Conservation (phyloP, 2,329 filamentous ascomycete genomes). For the Trichoderma breve region DNA sequence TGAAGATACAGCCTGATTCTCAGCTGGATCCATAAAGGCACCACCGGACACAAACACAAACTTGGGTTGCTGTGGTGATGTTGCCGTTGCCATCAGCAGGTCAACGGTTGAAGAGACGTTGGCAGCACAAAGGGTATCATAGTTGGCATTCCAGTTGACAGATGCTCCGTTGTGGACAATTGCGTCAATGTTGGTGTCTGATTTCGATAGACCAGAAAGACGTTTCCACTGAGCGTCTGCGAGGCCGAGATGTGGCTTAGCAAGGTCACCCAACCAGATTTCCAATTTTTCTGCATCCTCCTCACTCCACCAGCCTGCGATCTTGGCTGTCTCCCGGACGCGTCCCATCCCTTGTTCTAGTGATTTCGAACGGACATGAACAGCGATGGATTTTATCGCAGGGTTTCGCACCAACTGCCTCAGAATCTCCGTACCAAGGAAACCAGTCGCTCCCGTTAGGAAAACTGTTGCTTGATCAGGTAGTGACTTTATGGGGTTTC, state of each 20-base stretch:
- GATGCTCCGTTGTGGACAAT: constrained; percentile 79
- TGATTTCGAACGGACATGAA: constrained; percentile 12
- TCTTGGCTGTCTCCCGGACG: constrained; percentile 5
- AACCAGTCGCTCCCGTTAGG: constrained; percentile 15
- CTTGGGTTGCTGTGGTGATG: constrained; percentile 21
- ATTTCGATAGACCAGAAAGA: not conserved
- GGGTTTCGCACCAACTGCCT: constrained; percentile 2
- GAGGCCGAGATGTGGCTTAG: not conserved
- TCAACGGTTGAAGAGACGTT: constrained; percentile 59
- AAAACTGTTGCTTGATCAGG: constrained; percentile 13
- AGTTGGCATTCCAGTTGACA: constrained; percentile 78
- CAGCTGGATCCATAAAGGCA: not conserved
- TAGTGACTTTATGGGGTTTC: not conserved
- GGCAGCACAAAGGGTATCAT: constrained; percentile 65
- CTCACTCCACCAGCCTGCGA: constrained; percentile 14
- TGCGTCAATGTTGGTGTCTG: constrained; percentile 46
- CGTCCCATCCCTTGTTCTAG: not conserved
- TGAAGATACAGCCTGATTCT: not conserved
- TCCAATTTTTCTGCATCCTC: not conserved
- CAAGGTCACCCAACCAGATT: constrained; percentile 12
- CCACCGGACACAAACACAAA: constrained; percentile 30
- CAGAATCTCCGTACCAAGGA: constrained; percentile 18
- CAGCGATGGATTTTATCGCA: not conserved
- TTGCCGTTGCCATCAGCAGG: constrained; percentile 20
- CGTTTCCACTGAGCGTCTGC: not conserved